Base-by-base conservation (phyloP, 108 stramenopile genomes). In the Ochromonas danica region DNA sequence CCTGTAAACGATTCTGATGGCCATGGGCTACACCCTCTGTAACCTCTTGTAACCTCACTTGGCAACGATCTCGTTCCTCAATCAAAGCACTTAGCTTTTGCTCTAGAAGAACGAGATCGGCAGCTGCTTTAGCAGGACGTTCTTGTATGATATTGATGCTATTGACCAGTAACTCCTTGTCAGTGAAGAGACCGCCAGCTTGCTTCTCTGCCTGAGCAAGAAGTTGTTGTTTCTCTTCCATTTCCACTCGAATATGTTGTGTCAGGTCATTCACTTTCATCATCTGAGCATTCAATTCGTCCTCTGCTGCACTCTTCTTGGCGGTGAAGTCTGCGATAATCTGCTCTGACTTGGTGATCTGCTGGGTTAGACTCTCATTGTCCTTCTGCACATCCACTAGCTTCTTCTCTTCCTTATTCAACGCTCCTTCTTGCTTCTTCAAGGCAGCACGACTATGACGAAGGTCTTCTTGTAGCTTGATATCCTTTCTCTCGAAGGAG, bases 401-500 rank as follows among this genome's bases (percentile, higher is more conserved):
- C 80, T 94, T 94, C 67, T 91, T 88, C 31, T 62, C 74, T 80
- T 93, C 92, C 17, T 78, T 75, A 40, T 87, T 82, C 43, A 92
- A 86, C 45, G 92, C 91, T 2, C 86, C 84, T 74, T 91, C 86
- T 43, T 93, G 79, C 86, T 94, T 95, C 70, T 91, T 91, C 22
- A 81, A 83, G 61, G 89, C n/a, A n/a, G n/a, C n/a, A n/a, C n/a
- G n/a, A n/a, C n/a, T n/a, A n/a, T n/a, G n/a, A n/a, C n/a, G n/a
- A n/a, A n/a, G n/a, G 71, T 93, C 91, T 86, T 94, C 98, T 65
- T 90, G 75, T 72, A 94, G 82, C 82, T 95, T 93, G 87, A 96
- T 95, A 83, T 96, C 98, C 79, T 86, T 81, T 43, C 94, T 82
- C 87, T 97, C 98, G 67, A 87, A 94, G 30, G 90, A 89, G 6